Evolutionary conservation across 2,329 filamentous ascomycete genomes (phyloP), one percentile per base, ranked within the genome.

Genomic region (Trichoderma brevicompactum): DNA sequence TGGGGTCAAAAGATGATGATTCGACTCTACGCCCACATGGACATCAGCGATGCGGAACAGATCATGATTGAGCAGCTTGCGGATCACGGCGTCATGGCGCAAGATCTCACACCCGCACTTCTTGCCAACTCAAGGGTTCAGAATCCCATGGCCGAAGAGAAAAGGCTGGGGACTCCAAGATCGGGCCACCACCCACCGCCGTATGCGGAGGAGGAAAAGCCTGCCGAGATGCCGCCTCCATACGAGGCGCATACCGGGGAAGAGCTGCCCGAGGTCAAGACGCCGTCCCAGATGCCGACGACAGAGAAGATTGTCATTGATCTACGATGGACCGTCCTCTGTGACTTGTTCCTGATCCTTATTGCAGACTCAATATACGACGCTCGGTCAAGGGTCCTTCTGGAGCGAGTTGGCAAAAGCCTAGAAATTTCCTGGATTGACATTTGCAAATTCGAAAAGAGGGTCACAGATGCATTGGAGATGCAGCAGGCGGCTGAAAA

Each of bases 1-100:
- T 99, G 94, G 94, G 89, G 91, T 65, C 95, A 99, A 76, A 96
- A 96, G 80, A 96, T 97, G 85, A 99, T 99, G 94, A 88, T 97
- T 67, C 88, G 94, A 28, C 77, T 99, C 12, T 99, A 98, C 76
- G 82, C 87, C 12, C 95, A 99, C 78, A 99, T 99, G 95, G 95
- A 99, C 67, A 96, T 99, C 72, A 93, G 89, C 73, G 82, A 89
- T 23, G 89, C 87, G 13, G 95, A 99, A 78, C 95, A 99, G 80
- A 83, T 99, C 76, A 99, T 99, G 95, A 97, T 99, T 70, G 95
- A 99, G 79, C 95, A 99, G 77, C 83, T 99, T 66, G 90, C 92
- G 12, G 91, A 95, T 65, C 95, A 99, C 78, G 95, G 94, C 5
- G 93, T 99, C 7, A 83, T 92, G 68, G 90, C 95, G 0, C 81